Evolutionary conservation across 139 green algal genomes (phyloP), one percentile per base, ranked within the genome.

Genomic region (Tetraselmis striata): DNA sequence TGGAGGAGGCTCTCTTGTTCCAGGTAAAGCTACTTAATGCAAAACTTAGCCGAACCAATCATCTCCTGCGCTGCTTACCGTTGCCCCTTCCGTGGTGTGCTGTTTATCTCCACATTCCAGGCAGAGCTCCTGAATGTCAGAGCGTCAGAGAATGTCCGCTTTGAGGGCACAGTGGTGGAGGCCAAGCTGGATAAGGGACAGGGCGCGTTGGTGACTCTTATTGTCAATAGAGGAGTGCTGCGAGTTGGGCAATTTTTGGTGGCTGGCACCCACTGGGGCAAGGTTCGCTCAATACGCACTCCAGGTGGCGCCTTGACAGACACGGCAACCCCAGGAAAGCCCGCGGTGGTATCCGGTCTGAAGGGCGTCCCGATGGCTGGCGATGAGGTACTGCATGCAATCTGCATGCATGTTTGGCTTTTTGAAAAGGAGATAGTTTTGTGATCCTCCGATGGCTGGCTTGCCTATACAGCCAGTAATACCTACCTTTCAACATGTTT

Each of bases 1-100:
- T 98, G 77, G 90, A 97, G 84, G 95, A 98, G 82, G 91, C 95
- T 0, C 84, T 98, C 75, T 83, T 95, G 83, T 90, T 98, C 83
- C 91, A 96, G 89, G 91, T 94, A 18, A n/a, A n/a, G 45, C 45
- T 67, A 67, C 18, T 67, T 5, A 67, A n/a, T n/a, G n/a, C n/a
- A n/a, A n/a, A n/a, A n/a, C n/a, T n/a, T n/a, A n/a, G n/a, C n/a
- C n/a, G n/a, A n/a, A n/a, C n/a, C n/a, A n/a, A n/a, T n/a, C n/a
- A n/a, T n/a, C n/a, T n/a, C n/a, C n/a, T n/a, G n/a, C 45, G 11
- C 45, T 67, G 45, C 45, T 67, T 67, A n/a, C n/a, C n/a, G 45
- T 67, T 5, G 45, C 5, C 18, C 45, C 45, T 67, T 67, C 11
- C 45, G 45, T 67, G 45, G 5, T 18, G 45, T 67, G 18, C 18